Evolutionary conservation across 768 basidiomycete species (phyloP).

Genomic region (Macrolepiota fuliginosa): DNA sequence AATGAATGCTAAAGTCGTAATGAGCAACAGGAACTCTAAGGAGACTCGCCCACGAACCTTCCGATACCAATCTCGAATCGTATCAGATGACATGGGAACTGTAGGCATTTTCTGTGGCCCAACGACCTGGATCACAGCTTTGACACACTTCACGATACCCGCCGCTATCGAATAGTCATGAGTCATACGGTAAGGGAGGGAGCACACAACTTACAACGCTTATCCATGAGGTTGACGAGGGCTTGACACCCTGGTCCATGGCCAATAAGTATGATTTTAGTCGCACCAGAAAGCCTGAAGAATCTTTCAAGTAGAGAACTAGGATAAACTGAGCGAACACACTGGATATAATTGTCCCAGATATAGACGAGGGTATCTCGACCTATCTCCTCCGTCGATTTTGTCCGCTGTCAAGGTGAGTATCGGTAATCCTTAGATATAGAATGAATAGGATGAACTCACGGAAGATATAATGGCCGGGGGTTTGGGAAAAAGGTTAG

Average conservation of each 20-base stretch:
- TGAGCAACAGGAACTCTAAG: background rate
- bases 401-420: constrained; percentile 31
- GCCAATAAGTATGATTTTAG: constrained; percentile 77
- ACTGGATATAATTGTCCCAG: constrained; percentile 98
- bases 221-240: constrained; percentile 70
- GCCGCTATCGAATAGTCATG: constrained; percentile 25
- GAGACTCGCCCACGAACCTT: constrained; percentile 38
- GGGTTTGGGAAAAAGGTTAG: constrained; percentile 78
- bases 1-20: constrained; percentile 62
- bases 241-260: constrained; percentile 83
- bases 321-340: background rate
- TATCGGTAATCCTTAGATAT: background rate
- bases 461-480: constrained; percentile 8
- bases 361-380: constrained; percentile 73
- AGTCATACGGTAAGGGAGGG: background rate
- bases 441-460: background rate
- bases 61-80: constrained; percentile 70
- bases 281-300: constrained; percentile 66
- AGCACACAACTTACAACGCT: constrained; percentile 53
- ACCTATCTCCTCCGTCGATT: constrained; percentile 41
- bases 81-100: constrained; percentile 52
- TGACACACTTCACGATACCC: constrained; percentile 61
- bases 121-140: constrained; percentile 75
- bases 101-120: constrained; percentile 58
- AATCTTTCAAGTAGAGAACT: background rate